Evolutionary conservation across 352 stramenopile species (phyloP).

Genomic region (Halophytophthora batemanensis): DNA sequence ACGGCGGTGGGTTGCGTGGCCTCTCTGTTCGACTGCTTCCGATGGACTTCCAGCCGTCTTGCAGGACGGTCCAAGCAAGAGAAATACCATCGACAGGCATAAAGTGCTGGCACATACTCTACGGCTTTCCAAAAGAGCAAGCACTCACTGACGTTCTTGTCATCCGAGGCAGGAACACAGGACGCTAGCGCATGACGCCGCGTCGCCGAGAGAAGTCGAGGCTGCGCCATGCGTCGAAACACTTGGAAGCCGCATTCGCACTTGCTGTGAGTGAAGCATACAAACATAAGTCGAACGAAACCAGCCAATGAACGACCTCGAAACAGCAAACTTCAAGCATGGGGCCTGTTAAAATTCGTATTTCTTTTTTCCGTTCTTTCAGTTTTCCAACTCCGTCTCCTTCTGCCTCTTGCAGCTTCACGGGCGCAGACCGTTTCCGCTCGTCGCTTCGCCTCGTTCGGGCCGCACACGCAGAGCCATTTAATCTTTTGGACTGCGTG

Average conservation of each 20-base stretch:
- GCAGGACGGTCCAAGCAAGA: too few species aligned
- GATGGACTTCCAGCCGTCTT: too few species aligned
- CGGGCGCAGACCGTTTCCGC: neutral
- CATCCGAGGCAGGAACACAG: neutral
- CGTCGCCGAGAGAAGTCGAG: conserved; percentile 3
- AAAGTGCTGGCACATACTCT: too few species aligned
- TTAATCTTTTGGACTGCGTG: neutral
- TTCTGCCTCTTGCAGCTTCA: neutral
- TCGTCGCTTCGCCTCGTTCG: neutral
- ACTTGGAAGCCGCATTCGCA: conserved; percentile 1
- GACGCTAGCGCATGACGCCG: too few species aligned
- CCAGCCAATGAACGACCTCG: too few species aligned
- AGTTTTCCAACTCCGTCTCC: neutral
- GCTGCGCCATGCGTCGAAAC: conserved; percentile 7
- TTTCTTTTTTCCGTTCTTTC: neutral
- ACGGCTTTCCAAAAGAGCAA: too few species aligned
- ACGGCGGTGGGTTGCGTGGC: too few species aligned
- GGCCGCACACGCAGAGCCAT: neutral
- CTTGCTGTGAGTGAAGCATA: conserved; percentile 1
- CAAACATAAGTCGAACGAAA: too few species aligned
- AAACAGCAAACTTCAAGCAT: too few species aligned
- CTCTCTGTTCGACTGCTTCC: too few species aligned
- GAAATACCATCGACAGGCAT: too few species aligned
- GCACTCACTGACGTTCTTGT: neutral
- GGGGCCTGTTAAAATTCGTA: too few species aligned